phyloP scores from a whole-genome alignment of 2,329 filamentous ascomycete genomes.

The Trichothecium roseum region DNA sequence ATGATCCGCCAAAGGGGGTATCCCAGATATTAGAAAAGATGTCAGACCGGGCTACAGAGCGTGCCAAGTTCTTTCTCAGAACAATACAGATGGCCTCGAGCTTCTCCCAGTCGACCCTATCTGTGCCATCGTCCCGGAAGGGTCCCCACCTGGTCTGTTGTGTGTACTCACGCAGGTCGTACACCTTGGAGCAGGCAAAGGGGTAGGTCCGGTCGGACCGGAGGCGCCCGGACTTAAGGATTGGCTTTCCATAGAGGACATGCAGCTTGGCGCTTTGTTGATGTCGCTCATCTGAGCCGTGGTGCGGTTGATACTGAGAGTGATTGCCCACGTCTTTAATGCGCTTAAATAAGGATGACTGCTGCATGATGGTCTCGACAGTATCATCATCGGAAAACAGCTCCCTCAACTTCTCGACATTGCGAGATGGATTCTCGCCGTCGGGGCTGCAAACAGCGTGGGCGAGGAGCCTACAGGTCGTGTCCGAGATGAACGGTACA shows the following conservation, averaged over 20 bases:
- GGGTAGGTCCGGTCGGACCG: constrained; percentile 35
- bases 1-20: constrained; percentile 44
- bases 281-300: constrained; percentile 18
- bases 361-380: constrained; percentile 49
- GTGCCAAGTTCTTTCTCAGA: constrained; percentile 50
- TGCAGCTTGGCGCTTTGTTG: constrained; percentile 64
- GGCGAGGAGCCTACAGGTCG: constrained; percentile 33
- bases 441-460: constrained; percentile 27
- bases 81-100: constrained; percentile 65
- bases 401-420: constrained; percentile 30
- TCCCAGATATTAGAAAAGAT: constrained; percentile 44
- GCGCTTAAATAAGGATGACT: constrained; percentile 52
- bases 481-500: constrained; percentile 35
- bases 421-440: constrained; percentile 30
- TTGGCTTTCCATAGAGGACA: constrained; percentile 54
- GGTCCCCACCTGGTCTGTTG: constrained; percentile 57
- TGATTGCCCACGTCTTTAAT: background rate
- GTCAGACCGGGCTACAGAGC: constrained; percentile 32
- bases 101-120: constrained; percentile 68
- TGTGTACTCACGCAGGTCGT: constrained; percentile 63
- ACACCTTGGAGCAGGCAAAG: constrained; percentile 59
- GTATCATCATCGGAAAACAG: constrained; percentile 38
- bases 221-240: constrained; percentile 27
- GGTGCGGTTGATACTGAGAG: background rate
- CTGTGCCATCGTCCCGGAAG: constrained; percentile 52